Evolutionary conservation across 192 early-diverging fungal species (phyloP), one percentile per base, ranked within the genome.

Genomic region (Umbelopsis sp.): DNA sequence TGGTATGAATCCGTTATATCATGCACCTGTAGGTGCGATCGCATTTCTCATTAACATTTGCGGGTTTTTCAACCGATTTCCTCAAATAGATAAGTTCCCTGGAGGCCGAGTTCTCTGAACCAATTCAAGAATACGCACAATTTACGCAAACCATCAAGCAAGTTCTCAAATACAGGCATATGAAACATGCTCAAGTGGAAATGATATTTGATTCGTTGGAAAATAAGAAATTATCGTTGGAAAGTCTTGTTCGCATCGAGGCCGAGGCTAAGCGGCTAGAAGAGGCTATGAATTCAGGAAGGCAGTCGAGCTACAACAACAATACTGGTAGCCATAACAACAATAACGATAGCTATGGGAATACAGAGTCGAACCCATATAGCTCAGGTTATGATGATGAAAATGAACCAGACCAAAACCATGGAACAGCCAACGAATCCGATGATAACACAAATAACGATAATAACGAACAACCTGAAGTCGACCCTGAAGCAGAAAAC

Each of bases 111-210:
- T 90, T 99, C 32, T 83, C 87, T 17, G 94, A 94, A 59, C 93
- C 93, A 5, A 81, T 98, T 71, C 91, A 92, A 68, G 93, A 96
- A 79, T 96, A 99, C 72, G 83, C 87, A n/a, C 92, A 95, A 83
- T 95, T 92, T 70, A 88, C 96, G 22, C 81, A 85, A 29, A 86
- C 90, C n/a, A 93, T 99, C 70, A 96, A 95, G 70, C 87, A 89
- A 70, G 91, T 96, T 11, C 86, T 99, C 21, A 85, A 88, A 51
- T 94, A 92, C 81, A 82, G 97, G 21, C 90, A 95, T 73, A 83
- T 91, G 56, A 91, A 93, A 75, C 95, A 99, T 75, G 82, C 91
- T 79, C 93, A 97, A 74, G 82, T 92, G 16, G 93, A 96, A 47
- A 83, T 87, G 69, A 90, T 93, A 5, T 84, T 88, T 20, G 92